Base-by-base conservation (phyloP, 768 basidiomycete species). In the Heimioporus sp. region DNA sequence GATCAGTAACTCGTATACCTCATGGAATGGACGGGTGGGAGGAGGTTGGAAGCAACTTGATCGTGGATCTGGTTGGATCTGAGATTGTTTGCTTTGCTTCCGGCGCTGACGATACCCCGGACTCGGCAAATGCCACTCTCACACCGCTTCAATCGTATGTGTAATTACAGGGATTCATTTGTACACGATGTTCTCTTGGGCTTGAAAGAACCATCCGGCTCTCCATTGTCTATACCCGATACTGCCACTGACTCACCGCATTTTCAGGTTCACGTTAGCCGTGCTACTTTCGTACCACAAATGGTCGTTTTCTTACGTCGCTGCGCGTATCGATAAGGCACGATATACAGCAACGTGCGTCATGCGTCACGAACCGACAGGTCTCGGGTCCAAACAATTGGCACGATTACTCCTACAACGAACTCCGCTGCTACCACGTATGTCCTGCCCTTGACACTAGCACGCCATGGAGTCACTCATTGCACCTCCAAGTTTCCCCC, bases 81-180 rank as follows among this genome's bases (percentile, higher is more conserved):
- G 7, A 68, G 67, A 68, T 68, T 60, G 54, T 60, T 65, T 58
- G 19, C 42, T 60, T 58, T 68, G 64, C 58, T 43, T 63, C 67
- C 67, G 67, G 67, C 55, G 61, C 62, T 67, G 65, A 49, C 44
- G 48, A 64, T 56, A 41, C 67, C 67, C 67, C 67, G 67, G 55
- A 65, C 44, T 35, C 69, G 69, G 69, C 9, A 51, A 61, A 34
- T 65, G 28, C 67, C 69, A 57, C 30, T 16, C 24, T 40, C 35
- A 48, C 50, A 48, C 56, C 47, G 32, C 24, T 21, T 49, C 34
- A 28, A 28, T 28, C 24, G 2, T 24, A 6, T 28, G 10, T 31
- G 48, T 48, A 48, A 48, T 21, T 15, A 20, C 39, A 20, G 40
- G 15, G 35, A 37, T 44, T 24, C 38, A 36, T 15, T 17, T 44